These are phyloP conservation scores for Puccinellia tenuiflora DNA, from an alignment of 176 grass and related monocot species.

Conservation along the genomic window DNA sequence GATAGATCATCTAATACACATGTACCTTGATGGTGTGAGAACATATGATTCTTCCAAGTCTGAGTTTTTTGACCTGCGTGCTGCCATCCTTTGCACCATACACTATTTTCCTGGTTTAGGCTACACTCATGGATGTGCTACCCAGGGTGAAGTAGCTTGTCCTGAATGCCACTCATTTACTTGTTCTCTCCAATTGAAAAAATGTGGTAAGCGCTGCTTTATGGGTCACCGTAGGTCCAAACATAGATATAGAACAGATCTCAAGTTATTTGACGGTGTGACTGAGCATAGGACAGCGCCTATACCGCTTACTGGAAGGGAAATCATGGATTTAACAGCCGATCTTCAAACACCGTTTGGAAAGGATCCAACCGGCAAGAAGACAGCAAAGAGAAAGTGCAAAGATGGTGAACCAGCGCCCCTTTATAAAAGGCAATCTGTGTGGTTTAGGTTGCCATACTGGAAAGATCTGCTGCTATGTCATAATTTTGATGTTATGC, in stretches of 20 bases:
- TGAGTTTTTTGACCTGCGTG: background rate
- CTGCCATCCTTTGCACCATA: background rate
- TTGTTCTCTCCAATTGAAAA: background rate
- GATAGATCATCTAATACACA: background rate
- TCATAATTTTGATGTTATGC: conserved; percentile 1
- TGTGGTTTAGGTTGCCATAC: background rate
- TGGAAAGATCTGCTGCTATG: background rate
- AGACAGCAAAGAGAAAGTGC: background rate
- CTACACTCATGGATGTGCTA: background rate
- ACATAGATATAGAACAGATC: background rate
- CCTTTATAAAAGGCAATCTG: background rate
- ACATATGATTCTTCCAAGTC: background rate
- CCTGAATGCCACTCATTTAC: background rate
- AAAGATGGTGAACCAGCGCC: background rate
- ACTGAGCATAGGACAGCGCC: background rate
- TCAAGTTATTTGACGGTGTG: conserved; percentile 5
- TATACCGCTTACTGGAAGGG: background rate
- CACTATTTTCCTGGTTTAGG: background rate
- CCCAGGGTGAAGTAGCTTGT: background rate
- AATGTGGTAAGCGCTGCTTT: background rate
- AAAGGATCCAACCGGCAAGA: background rate
- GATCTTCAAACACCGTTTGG: background rate
- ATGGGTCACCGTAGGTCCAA: background rate
- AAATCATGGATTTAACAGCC: background rate
- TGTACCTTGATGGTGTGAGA: background rate